Base-by-base conservation (phyloP, 306 rosid genomes). In the Quercus alba region DNA sequence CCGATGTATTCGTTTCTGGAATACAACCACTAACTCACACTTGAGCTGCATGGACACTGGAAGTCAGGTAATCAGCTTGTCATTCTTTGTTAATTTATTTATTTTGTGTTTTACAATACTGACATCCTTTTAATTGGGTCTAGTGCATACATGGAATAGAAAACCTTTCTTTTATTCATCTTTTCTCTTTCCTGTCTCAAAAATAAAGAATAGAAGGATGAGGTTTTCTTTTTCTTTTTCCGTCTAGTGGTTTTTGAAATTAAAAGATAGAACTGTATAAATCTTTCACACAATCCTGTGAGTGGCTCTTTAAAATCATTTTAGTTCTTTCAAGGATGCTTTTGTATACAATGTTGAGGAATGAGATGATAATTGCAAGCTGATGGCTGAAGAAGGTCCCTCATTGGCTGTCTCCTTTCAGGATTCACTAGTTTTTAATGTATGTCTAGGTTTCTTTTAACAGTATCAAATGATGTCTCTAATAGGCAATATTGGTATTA, bases 31-130 rank as follows among this genome's bases (percentile, higher is more conserved):
- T 57, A 96, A 93, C 80, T 89, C 99, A 15, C 98, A 90, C 78
- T 86, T 96, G 82, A 93, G 96, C 82, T 90, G 97, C 86, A 89
- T 96, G 89, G 99, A 93, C 90, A 90, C 99, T 64, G 99, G 98
- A 90, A 93, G 99, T 88, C 99, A 96, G 99, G 98, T 93, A 75
- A 84, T 83, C 57, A 77, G 33, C 62, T 80, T 64, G 49, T 79
- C 64, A 26, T 73, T 61, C 49, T 25, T 63, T 75, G 59, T 63
- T 41, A 41, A 41, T 41, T 41, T 2, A 41, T 41, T 41, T 41
- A 8, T 41, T 38, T 8, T 41, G 12, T 41, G 12, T 83, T 75
- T 26, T 55, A 13, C 52, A 17, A 35, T 66, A 14, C 74, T 77
- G 55, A 18, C 69, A 52, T 59, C 35, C 66, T 44, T 74, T 28